Percentiles rank a stretch among this genome's conserved stretches.
These are phyloP conservation scores for Albophoma yamanashiensis DNA, from an alignment of 2,329 filamentous ascomycete species.

Conservation along the genomic window DNA sequence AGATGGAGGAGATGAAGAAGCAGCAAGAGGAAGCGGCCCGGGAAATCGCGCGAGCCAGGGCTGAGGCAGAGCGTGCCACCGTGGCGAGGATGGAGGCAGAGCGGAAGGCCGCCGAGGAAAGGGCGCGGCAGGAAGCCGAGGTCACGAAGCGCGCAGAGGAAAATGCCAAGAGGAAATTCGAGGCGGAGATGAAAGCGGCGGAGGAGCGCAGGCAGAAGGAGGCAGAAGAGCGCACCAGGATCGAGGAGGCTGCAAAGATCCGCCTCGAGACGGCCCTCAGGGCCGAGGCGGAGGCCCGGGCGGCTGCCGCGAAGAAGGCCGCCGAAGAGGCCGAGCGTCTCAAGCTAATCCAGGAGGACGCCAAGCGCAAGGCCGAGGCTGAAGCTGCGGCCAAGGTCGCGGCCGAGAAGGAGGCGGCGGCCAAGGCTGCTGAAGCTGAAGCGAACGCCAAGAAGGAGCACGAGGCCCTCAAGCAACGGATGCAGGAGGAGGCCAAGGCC, in stretches of 20 bases:
- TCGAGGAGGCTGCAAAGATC: slow-evolving; percentile 35
- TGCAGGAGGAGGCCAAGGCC: slow-evolving; percentile 44
- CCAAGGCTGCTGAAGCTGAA: slow-evolving; percentile 25
- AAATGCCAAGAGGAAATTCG: slow-evolving; percentile 25
- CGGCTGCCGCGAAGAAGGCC: slow-evolving; percentile 26
- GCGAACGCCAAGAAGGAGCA: slow-evolving; percentile 41
- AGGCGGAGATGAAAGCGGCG: slow-evolving; percentile 30
- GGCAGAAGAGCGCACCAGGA: slow-evolving; percentile 26
- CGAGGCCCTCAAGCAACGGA: slow-evolving; percentile 50
- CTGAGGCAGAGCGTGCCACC: slow-evolving; percentile 33
- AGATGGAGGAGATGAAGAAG: slow-evolving; percentile 28
- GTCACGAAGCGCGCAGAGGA: slow-evolving; percentile 24
- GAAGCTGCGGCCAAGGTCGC: slow-evolving; percentile 28
- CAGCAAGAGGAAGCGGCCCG: slow-evolving; percentile 34
- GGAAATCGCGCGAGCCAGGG: slow-evolving; percentile 35
- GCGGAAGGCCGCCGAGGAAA: slow-evolving; percentile 34
- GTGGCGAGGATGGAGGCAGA: slow-evolving; percentile 33
- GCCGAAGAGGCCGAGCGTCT: slow-evolving; percentile 32
- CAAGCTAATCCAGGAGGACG: slow-evolving; percentile 26
- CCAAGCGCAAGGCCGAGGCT: slow-evolving; percentile 25
- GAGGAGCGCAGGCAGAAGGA: slow-evolving; percentile 30
- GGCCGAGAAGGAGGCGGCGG: slow-evolving; percentile 29
- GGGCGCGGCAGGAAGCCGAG: slow-evolving; percentile 23
- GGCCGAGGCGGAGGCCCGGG: slow-evolving; percentile 29
- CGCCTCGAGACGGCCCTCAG: slow-evolving; percentile 31